Conservation (phyloP, 495 filamentous ascomycete species). For the Filosporella fistucella region DNA sequence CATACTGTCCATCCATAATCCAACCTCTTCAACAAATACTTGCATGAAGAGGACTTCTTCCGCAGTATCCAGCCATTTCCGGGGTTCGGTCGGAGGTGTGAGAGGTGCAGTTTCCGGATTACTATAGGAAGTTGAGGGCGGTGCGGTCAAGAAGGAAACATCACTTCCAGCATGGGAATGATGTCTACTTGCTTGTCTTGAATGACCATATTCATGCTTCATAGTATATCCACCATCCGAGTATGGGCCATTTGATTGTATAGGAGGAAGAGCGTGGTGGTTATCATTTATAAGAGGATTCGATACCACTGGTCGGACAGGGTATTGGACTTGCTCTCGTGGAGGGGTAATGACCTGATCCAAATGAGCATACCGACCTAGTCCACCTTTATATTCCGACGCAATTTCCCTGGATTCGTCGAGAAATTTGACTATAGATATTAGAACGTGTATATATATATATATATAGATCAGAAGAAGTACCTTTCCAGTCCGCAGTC, state of each 20-base stretch:
- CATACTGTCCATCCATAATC: slow-evolving; percentile 91
- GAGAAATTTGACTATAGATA: slow-evolving; percentile 56
- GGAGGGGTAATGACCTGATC: slow-evolving; percentile 31
- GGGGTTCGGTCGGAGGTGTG: slow-evolving; percentile 33
- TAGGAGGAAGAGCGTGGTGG: slow-evolving; percentile 22
- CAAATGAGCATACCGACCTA: slow-evolving; percentile 64
- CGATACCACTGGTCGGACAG: slow-evolving; percentile 12
- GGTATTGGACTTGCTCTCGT: slow-evolving; percentile 16
- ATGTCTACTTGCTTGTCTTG: slow-evolving; percentile 18
- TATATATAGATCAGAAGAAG: not conserved
- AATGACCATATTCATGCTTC: slow-evolving; percentile 17
- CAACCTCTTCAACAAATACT: slow-evolving; percentile 87
- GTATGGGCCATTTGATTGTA: slow-evolving; percentile 17
- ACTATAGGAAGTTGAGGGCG: slow-evolving; percentile 14
- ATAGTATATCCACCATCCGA: slow-evolving; percentile 12
- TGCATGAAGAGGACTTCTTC: slow-evolving; percentile 85
- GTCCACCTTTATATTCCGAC: slow-evolving; percentile 83
- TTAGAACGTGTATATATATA: slow-evolving; percentile 11
- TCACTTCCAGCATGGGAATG: slow-evolving; percentile 20
- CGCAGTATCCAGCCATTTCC: slow-evolving; percentile 57
- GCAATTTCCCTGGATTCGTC: slow-evolving; percentile 92
- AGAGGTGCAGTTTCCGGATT: slow-evolving; percentile 42
- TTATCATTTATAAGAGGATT: slow-evolving; percentile 4
- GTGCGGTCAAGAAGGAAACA: slow-evolving; percentile 13
- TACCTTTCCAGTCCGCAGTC: slow-evolving; percentile 64